Evolutionary conservation across 2,329 filamentous ascomycete genomes (phyloP), one percentile per base, ranked within the genome.

Genomic region (Cladosporium sphaerospermum): DNA sequence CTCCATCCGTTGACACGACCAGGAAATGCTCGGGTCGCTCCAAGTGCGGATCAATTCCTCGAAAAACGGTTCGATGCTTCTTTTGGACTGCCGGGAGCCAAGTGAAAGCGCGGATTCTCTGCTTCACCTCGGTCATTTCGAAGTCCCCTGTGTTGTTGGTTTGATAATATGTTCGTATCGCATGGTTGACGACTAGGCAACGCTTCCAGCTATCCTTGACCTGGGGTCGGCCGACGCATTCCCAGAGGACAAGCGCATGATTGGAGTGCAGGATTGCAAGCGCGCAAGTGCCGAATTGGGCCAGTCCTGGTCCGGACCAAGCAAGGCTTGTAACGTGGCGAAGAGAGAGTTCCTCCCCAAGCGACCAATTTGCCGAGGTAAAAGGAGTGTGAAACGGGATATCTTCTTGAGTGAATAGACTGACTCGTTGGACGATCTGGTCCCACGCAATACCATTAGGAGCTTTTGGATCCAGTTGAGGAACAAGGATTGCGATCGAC

Each of bases 271-370:
- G 67, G 13, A 81, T 74, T 2, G 75, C 78, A 28, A 84, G 71
- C 7, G 76, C 74, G 60, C 75, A 79, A 56, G 78, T 73, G 41
- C 74, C 68, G 63, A 81, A 76, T 58, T 74, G 75, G 14, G 72
- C 79, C 37, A 83, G 65, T 2, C 81, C 80, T 6, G 76, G 71
- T 2, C 77, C 70, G 4, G 81, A 84, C 81, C 81, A 84, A 8
- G 73, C 68, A 18, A 83, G 61, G 2, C 68, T 67, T n/a, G 72
- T 64, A 2, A 79, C 74, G 40, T 69, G 69, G 55, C 78, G 78
- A 2, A 68, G 61, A 0, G 80, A 83, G 49, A 81, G 75, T 61
- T 84, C 81, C 57, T 81, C 78, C 2, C 79, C 81, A 19, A 83
- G 62, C 0, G 80, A 83, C 60, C 78, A 80, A 14, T 72, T 67